Base-by-base conservation (phyloP, 2,329 filamentous ascomycete genomes). In the Fusarium praegraminearum region DNA sequence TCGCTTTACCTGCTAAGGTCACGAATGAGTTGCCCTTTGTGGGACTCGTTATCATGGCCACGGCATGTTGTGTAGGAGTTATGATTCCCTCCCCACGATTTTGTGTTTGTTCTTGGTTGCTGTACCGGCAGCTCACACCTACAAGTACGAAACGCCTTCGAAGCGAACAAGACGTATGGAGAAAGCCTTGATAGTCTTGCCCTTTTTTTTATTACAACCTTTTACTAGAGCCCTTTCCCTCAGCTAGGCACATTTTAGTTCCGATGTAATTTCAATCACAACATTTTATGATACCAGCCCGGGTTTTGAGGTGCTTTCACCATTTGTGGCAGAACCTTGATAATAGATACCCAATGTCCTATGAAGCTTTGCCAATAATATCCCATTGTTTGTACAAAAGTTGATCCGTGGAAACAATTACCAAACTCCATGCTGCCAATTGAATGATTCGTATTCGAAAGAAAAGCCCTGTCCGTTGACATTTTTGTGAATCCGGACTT, bases 241-340 rank as follows among this genome's bases (percentile, higher is more conserved):
- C 76, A 77, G 78, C 76, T 76, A 77, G 77, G 75, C 74, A 77
- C 66, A 73, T 77, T 76, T 79, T 82, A 82, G 80, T 80, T 78
- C 80, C 76, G 78, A 83, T 83, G 82, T 84, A 84, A 84, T 80
- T 70, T 78, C 71, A 78, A 69, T 82, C 80, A 76, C 76, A 78
- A 77, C 55, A 66, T 73, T 74, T 72, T 79, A 78, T 82, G 82
- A 84, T 85, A 85, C 82, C 82, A 84, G 74, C 77, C 78, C 60
- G 47, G 55, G 32, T 41, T 55, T 63, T 52, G 30, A 52, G 22
- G 66, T 60, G 15, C 28, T 62, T 76, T 73, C 72, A 68, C 72
- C 28, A 20, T 55, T 38, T 66, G 28, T 46, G 64, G 44, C 65
- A 36, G 20, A 40, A 30, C 24, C 16, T 30, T 63, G 16, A 51